phyloP scores from a whole-genome alignment of 352 stramenopile genomes.

The Pelagophyceae sp. region DNA sequence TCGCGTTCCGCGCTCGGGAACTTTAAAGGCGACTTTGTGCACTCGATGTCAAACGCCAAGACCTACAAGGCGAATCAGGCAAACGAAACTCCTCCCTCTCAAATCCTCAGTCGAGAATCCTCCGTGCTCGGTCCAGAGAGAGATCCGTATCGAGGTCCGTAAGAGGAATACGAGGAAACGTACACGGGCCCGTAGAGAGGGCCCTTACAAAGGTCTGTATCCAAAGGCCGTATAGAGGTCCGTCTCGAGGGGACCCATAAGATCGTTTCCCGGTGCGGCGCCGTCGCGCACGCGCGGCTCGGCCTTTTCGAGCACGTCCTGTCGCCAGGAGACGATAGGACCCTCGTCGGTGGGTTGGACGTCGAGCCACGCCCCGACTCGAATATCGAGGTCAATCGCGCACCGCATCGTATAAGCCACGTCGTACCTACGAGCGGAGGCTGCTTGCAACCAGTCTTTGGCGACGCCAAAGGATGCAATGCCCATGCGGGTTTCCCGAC shows the following conservation, averaged over 20 bases:
- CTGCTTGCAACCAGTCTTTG: too few relatives aligned
- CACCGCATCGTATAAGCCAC: slow-evolving; percentile 91
- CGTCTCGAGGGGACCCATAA: too few relatives aligned
- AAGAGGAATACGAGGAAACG: background rate
- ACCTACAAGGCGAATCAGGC: too few relatives aligned
- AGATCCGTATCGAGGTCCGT: slow-evolving; percentile 16
- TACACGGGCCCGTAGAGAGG: too few relatives aligned
- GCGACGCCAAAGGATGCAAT: too few relatives aligned
- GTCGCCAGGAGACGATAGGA: slow-evolving; percentile 33
- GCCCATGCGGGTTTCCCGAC: too few relatives aligned
- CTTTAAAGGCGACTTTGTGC: slow-evolving; percentile 95
- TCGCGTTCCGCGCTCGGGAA: slow-evolving; percentile 93
- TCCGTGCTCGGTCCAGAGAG: background rate
- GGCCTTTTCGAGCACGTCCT: slow-evolving; percentile 79
- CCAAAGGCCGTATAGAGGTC: too few relatives aligned
- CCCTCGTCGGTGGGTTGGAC: slow-evolving; percentile 52
- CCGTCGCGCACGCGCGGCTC: too few relatives aligned
- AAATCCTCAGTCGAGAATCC: slow-evolving; percentile 3
- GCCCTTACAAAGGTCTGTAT: too few relatives aligned
- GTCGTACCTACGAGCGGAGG: too few relatives aligned
- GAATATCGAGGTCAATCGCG: slow-evolving; percentile 88
- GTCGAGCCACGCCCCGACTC: slow-evolving; percentile 92
- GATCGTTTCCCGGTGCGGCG: too few relatives aligned
- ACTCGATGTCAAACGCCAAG: slow-evolving; percentile 99
- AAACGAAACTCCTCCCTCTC: slow-evolving; percentile 38